Evolutionary conservation across 2,329 filamentous ascomycete species (phyloP), one percentile per base, ranked within the genome.

Genomic region (Graphiopsis chlorocephala): DNA sequence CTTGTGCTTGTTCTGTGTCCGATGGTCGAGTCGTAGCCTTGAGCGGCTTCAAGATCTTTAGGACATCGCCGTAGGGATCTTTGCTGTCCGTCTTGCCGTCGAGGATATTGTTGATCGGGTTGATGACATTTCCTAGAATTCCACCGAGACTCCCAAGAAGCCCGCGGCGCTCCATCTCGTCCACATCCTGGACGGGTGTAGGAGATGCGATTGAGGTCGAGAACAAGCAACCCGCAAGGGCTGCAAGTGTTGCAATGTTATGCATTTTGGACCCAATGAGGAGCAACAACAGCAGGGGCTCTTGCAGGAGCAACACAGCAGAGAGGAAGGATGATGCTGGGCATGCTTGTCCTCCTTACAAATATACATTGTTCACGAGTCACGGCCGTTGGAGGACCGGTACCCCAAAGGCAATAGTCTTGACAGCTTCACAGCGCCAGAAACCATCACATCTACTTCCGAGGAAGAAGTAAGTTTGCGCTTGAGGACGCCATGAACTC

Each of bases 21-120:
- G 70, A 70, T n/a, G 72, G 73, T 33, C 67, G 71, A 2, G 68
- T 61, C 6, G 72, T 72, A 15, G 75, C 68, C 17, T 68, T 66
- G n/a, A 70, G 70, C 15, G 68, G 65, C 38, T 62, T 50, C 25
- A 72, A 50, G 23, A 65, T 66, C 17, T 63, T 38, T 4, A 69
- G 62, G 28, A 68, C 17, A n/a, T 50, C 35, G 26, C 29, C 28
- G 5, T 48, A 61, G 7, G 58, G 58, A 35, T 61, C 45, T 10
- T 52, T 29, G 53, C 20, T 64, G 47, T 56, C 33, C 60, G 48
- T 45, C 35, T 45, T 50, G 42, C 58, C 58, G 10, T 48, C 29
- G 20, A 50, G n/a, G 23, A 61, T 50, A 26, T 61, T 45, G 42
- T 61, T 29, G 4, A 61, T 31, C 2, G 17, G n/a, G 6, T 28